A percentile compares a stretch with the other conserved stretches of the same genome.
phyloP scores from a whole-genome alignment of 768 basidiomycete species.

The Naganishia vishniacii region DNA sequence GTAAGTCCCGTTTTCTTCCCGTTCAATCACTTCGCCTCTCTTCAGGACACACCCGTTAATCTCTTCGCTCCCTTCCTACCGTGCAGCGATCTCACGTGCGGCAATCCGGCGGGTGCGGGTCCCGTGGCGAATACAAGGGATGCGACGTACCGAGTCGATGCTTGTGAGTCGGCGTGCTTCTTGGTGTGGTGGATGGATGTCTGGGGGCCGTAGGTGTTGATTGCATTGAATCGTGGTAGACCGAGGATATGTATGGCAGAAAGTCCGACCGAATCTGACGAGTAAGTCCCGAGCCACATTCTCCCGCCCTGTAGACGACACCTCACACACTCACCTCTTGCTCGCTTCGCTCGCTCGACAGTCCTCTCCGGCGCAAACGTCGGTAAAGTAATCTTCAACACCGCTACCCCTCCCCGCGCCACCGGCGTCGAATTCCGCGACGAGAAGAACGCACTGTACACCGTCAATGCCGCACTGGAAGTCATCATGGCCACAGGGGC shows the following conservation, averaged over 20 bases:
- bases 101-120: constrained; percentile 35
- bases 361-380: constrained; percentile 38
- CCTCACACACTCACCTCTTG: background rate
- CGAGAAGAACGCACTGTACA: constrained; percentile 31
- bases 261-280: constrained; percentile 35
- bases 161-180: constrained; percentile 31
- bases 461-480: constrained; percentile 37
- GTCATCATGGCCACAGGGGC: constrained; percentile 43
- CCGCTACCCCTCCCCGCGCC: constrained; percentile 30
- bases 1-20: no score
- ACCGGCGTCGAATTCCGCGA: constrained; percentile 40
- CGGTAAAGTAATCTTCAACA: constrained; percentile 34
- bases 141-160: constrained; percentile 35
- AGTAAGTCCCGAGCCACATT: constrained; percentile 17
- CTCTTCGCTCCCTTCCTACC: background rate
- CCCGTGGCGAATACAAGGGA: constrained; percentile 38
- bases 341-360: background rate
- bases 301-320: no score
- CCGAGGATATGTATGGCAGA: constrained; percentile 37
- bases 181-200: background rate
- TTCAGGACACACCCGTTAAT: background rate
- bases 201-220: no score
- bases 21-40: no score
- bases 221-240: no score
- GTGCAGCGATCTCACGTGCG: constrained; percentile 37